phyloP scores from a whole-genome alignment of 2,329 filamentous ascomycete species.

The Xylaria sp. region DNA sequence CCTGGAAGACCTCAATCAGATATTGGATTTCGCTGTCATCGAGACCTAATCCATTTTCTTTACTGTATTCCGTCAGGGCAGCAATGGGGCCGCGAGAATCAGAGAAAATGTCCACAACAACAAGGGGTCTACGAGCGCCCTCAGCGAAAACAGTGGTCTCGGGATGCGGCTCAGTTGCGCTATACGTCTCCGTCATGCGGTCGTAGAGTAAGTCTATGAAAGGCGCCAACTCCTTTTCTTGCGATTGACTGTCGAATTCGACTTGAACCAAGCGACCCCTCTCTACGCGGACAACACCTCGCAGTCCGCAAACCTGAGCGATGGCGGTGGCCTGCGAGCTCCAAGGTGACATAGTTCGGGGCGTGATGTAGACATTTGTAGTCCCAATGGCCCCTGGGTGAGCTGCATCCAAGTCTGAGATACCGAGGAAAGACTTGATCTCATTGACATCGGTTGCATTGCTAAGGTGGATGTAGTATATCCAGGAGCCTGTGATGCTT shows the following conservation, averaged over 20 bases:
- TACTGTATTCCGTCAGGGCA: conserved; percentile 84
- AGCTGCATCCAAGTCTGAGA: conserved; percentile 49
- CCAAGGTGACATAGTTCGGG: conserved; percentile 94
- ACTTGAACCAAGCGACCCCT: conserved; percentile 82
- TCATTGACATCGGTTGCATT: conserved; percentile 53
- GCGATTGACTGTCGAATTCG: conserved; percentile 65
- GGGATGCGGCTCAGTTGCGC: conserved; percentile 73
- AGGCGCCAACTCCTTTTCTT: conserved; percentile 59
- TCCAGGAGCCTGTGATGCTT: conserved; percentile 64
- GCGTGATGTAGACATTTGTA: conserved; percentile 77
- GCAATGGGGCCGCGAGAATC: conserved; percentile 73
- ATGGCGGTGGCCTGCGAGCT: conserved; percentile 88
- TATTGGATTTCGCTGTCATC: conserved; percentile 93
- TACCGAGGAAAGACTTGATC: conserved; percentile 49
- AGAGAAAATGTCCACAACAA: conserved; percentile 79
- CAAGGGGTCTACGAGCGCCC: conserved; percentile 68
- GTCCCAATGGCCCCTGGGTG: conserved; percentile 50
- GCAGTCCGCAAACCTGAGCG: conserved; percentile 88
- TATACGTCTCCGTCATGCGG: conserved; percentile 92
- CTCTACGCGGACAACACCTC: conserved; percentile 76
- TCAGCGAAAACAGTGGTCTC: conserved; percentile 80
- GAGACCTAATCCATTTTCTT: conserved; percentile 83
- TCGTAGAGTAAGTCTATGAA: conserved; percentile 83
- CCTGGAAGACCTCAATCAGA: conserved; percentile 83
- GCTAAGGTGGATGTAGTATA: conserved; percentile 75